Conservation (phyloP, 352 stramenopile species). For the Pythium brassicae region DNA sequence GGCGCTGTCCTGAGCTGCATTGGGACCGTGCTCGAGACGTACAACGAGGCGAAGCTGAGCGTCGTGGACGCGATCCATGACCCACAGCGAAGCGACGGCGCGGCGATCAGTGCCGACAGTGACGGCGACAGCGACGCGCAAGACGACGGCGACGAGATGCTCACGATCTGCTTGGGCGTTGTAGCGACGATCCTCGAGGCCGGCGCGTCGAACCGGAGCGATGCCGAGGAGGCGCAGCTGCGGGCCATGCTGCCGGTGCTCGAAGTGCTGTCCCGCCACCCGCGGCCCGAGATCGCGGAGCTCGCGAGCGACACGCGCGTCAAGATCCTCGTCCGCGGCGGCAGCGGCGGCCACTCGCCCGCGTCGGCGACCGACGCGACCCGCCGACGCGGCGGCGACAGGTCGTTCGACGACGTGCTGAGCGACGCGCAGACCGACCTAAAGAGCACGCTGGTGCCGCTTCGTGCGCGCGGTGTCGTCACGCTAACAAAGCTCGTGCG, state of each 20-base stretch:
- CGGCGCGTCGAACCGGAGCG: slow-evolving; percentile 37
- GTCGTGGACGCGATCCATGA: slow-evolving; percentile 23
- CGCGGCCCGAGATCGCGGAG: slow-evolving; percentile 61
- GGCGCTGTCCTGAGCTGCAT: slow-evolving; percentile 64
- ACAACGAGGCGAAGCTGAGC: slow-evolving; percentile 21
- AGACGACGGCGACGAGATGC: slow-evolving; percentile 57
- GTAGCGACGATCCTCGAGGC: slow-evolving; percentile 78
- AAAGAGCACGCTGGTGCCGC: slow-evolving; percentile 51
- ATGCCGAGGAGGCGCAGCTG: slow-evolving; percentile 55
- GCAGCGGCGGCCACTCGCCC: too few relatives aligned
- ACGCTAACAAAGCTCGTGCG: slow-evolving; percentile 75
- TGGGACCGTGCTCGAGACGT: slow-evolving; percentile 64
- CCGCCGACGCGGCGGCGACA: not conserved
- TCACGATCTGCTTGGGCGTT: slow-evolving; percentile 75
- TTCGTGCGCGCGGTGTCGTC: slow-evolving; percentile 72
- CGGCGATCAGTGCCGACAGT: slow-evolving; percentile 1
- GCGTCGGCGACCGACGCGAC: too few relatives aligned
- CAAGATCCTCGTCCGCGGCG: slow-evolving; percentile 53
- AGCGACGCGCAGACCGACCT: slow-evolving; percentile 52
- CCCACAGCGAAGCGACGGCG: not conserved
- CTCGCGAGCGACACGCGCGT: slow-evolving; percentile 59
- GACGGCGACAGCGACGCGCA: slow-evolving; percentile 27
- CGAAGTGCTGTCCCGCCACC: slow-evolving; percentile 46
- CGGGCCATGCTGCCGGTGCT: slow-evolving; percentile 58
- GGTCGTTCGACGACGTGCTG: slow-evolving; percentile 56